A percentile compares a stretch with the other conserved stretches of the same genome.
Conservation (phyloP, 2,329 filamentous ascomycete species). For the Diplodia corticola region DNA sequence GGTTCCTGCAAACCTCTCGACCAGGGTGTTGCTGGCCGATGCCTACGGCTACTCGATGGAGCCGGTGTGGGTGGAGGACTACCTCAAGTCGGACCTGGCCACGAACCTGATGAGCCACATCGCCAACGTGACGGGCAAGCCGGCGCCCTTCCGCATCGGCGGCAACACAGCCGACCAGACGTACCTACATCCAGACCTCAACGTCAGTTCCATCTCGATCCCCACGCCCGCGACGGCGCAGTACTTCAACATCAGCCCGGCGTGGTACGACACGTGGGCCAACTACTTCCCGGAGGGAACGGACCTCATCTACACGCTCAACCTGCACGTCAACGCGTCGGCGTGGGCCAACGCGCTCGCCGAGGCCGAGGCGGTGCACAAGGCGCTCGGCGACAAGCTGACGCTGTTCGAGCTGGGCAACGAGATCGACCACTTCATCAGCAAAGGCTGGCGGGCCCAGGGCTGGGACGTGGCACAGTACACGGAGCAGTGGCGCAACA, state of each 20-base stretch:
- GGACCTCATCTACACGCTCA: constrained; percentile 20
- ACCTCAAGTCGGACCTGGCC: constrained; percentile 18
- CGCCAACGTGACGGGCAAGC: constrained; percentile 18
- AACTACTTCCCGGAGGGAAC: constrained; percentile 20
- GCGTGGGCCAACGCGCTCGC: constrained; percentile 18
- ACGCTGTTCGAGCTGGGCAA: constrained; percentile 20
- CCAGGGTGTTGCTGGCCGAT: constrained; percentile 5
- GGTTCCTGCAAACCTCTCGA: constrained; percentile 7
- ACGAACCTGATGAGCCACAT: constrained; percentile 19
- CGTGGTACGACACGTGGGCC: constrained; percentile 21
- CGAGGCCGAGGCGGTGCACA: constrained; percentile 17
- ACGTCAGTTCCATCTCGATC: constrained; percentile 17
- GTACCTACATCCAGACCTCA: constrained; percentile 19
- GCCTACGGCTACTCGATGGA: constrained; percentile 22
- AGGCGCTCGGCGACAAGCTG: constrained; percentile 13
- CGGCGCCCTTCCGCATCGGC: constrained; percentile 16
- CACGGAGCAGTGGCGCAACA: constrained; percentile 20
- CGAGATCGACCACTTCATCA: constrained; percentile 20
- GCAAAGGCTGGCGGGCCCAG: constrained; percentile 14
- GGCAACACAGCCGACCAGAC: constrained; percentile 22
- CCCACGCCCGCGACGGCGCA: constrained; percentile 9
- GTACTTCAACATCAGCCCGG: constrained; percentile 22
- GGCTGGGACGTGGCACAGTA: constrained; percentile 20
- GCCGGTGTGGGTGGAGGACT: constrained; percentile 22
- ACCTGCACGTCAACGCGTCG: constrained; percentile 11